Base-by-base conservation (phyloP, 352 stramenopile species). In the Globisporangium echinulatum region DNA sequence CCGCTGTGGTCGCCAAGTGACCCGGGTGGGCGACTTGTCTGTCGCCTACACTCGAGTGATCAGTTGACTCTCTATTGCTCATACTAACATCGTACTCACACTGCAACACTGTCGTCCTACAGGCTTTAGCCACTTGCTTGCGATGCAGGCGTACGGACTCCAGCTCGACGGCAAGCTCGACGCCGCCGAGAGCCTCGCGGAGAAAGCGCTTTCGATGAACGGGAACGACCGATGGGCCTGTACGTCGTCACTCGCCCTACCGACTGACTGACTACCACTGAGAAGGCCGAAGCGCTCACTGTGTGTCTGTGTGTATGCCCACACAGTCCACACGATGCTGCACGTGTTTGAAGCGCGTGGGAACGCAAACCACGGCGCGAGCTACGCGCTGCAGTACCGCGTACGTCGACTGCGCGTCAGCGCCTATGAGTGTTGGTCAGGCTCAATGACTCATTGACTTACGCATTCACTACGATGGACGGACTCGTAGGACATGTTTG, bases 151-250 rank as follows among this genome's bases (percentile, higher is more conserved):
- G 42, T 95, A 89, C 47, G 85, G 78, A n/a, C 70, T 95, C 46
- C 78, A 90, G 48, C 71, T 72, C 49, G 67, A 68, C 37, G 85
- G 85, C 10, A 71, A 75, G 25, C 63, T 92, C 15, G 85, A 90
- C 60, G 82, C 77, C 9, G 82, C 85, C 0, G 77, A 92, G 42
- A 62, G 65, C 40, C 37, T 95, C 17, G 83, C 82, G 5, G 81
- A 95, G 62, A 89, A 90, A 54, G 71, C 85, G n/a, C 56, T 93
- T 14, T 90, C 83, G 7, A 86, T 93, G 82, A 90, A 93, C 50
- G 77, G 79, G 53, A 89, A 93, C 42, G 85, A 95, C 58, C 79
- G 79, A 2, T 91, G 79, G 81, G 85, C 85, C 10, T 92, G 85
- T 94, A 75, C 49, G 83, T 83, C 6, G 5, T 19, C n/a, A n/a